Conservation (phyloP, 176 grass and related monocot genomes). For the Juncus inflexus region DNA sequence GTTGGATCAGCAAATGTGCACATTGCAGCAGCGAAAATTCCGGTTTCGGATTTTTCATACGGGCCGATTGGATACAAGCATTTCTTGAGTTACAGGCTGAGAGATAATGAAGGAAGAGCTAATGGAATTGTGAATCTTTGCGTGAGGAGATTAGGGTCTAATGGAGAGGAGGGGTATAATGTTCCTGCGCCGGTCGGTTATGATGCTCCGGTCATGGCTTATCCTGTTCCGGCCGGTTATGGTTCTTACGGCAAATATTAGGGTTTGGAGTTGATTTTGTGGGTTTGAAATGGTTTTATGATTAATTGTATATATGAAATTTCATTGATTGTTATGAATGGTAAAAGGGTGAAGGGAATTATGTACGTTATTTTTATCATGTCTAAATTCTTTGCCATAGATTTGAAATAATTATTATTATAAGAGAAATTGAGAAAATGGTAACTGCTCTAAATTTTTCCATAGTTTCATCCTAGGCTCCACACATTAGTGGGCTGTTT, state of each 20-base stretch:
- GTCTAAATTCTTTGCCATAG: too few species aligned
- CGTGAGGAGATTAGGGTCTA: conserved; percentile 35
- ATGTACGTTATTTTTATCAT: too few species aligned
- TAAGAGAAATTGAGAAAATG: too few species aligned
- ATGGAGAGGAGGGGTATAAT: background rate
- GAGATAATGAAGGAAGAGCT: conserved; percentile 1
- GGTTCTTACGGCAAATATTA: conserved; percentile 9
- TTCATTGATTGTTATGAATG: too few species aligned
- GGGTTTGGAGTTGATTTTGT: background rate
- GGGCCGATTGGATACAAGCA: conserved; percentile 54
- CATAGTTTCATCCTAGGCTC: too few species aligned
- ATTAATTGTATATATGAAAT: too few species aligned
- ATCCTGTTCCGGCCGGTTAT: conserved; percentile 5
- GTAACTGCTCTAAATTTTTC: too few species aligned
- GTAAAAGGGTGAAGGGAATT: too few species aligned
- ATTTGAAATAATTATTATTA: too few species aligned
- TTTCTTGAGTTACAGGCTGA: conserved; percentile 58
- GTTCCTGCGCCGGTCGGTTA: conserved; percentile 1
- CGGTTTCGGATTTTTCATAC: conserved; percentile 41
- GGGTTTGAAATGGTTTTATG: background rate
- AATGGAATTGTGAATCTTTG: conserved; percentile 61
- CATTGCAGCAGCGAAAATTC: conserved; percentile 37
- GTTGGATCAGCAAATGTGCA: background rate
- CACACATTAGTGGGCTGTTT: too few species aligned
- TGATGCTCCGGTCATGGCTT: background rate